Base-by-base conservation (phyloP, 1,139 yeast species). In the Sporopachydermia cereana region DNA sequence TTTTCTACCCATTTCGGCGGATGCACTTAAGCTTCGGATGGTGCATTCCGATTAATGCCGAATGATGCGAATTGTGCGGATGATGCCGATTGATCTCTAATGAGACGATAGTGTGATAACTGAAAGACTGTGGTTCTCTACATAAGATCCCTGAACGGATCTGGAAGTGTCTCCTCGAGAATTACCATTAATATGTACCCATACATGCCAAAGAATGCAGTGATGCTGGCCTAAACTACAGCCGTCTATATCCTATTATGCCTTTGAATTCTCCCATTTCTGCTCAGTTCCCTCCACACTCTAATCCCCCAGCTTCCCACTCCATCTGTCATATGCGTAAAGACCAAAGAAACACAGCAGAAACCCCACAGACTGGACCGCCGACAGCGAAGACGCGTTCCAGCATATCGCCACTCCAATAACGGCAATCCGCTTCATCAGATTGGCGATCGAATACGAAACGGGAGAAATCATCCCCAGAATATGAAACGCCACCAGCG, bases 361-460 rank as follows among this genome's bases (percentile, higher is more conserved):
- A 18, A 45, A 44, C 76, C 97, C 97, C 51, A 75, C 57, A 25
- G 78, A 74, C 61, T 89, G 96, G 24, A 66, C 59, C 16, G 56
- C 53, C 5, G 74, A 62, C 62, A 64, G 74, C 46, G 53, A 62
- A 60, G 58, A 84, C 69, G 59, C 84, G 75, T 68, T 89, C 77
- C 93, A 80, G 5, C 84, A 49, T 52, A 89, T 79, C 4, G 96
- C 85, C 49, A 82, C 81, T 23, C 80, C 64, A 48, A 89, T 88
- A 45, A 89, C 89, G 30, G 85, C 82, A 46, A 89, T 85, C 53
- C 97, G 76, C 60, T 89, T 89, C 62, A 88, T 66, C 48, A 89
- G 78, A 57, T 84, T 84, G 41, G 96, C 96, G 55, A 89, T 85
- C 36, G 95, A 83, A 64, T 89, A 89, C 52, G 89, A 84, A 43